phyloP scores from a whole-genome alignment of 2,329 filamentous ascomycete genomes.

The Aspergillus cejpii region DNA sequence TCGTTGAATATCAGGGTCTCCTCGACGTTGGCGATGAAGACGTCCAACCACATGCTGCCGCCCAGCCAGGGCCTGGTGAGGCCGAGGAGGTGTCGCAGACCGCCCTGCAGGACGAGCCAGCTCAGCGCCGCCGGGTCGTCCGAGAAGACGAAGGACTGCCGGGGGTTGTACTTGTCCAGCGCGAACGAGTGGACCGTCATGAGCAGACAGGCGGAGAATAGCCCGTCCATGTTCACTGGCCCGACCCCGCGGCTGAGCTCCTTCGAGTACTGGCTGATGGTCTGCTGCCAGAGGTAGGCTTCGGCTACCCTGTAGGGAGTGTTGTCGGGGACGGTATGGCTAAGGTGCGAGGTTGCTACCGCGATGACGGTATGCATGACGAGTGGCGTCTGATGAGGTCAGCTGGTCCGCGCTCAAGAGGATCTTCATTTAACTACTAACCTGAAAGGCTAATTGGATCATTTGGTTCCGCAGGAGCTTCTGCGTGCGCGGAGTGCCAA shows the following conservation, averaged over 20 bases:
- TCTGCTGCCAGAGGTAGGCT: slow-evolving; percentile 36
- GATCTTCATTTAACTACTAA: slow-evolving; percentile 8
- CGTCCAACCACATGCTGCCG: slow-evolving; percentile 32
- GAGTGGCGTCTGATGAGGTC: slow-evolving; percentile 26
- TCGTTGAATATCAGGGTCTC: slow-evolving; percentile 23
- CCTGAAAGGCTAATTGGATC: slow-evolving; percentile 28
- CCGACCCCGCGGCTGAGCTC: slow-evolving; percentile 25
- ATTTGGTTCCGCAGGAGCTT: slow-evolving; percentile 21
- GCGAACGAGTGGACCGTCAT: slow-evolving; percentile 33
- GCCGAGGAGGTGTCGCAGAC: slow-evolving; percentile 28
- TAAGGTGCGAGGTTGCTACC: slow-evolving; percentile 27
- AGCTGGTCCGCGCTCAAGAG: background rate
- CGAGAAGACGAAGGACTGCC: slow-evolving; percentile 34
- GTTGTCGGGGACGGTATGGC: slow-evolving; percentile 22
- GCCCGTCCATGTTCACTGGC: slow-evolving; percentile 33
- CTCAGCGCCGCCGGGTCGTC: slow-evolving; percentile 26
- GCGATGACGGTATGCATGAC: slow-evolving; percentile 37
- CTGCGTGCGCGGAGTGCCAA: slow-evolving; percentile 11
- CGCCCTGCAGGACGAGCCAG: slow-evolving; percentile 34
- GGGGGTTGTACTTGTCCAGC: slow-evolving; percentile 27
- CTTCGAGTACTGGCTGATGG: slow-evolving; percentile 30
- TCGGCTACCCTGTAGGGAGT: slow-evolving; percentile 25
- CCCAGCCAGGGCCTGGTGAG: slow-evolving; percentile 21
- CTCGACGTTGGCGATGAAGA: slow-evolving; percentile 26
- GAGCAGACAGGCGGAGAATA: slow-evolving; percentile 36